Evolutionary conservation across 1,284 basidiomycete genomes (phyloP).

Genomic region (Macrocybe sp.): DNA sequence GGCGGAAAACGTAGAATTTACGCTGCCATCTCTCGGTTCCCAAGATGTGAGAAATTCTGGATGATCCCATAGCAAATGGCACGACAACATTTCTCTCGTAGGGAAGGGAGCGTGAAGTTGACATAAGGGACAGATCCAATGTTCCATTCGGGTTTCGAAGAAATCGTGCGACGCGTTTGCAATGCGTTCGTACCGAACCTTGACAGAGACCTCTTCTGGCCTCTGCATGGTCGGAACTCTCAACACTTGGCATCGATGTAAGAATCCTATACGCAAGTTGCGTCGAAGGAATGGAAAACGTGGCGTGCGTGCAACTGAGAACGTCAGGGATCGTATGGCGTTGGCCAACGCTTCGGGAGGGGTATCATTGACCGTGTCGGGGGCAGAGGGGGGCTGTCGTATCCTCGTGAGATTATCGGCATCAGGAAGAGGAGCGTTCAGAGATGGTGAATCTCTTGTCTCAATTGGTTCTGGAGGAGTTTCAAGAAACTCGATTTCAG

Average conservation of each 20-base stretch:
- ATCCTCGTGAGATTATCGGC: not conserved
- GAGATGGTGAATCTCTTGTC: slow-evolving; percentile 4
- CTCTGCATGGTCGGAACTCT: slow-evolving; percentile 20
- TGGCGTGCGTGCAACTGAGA: slow-evolving; percentile 21
- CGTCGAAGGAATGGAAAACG: slow-evolving; percentile 50
- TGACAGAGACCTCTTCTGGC: slow-evolving; percentile 15
- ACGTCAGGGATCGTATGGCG: slow-evolving; percentile 27
- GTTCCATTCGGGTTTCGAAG: slow-evolving; percentile 17
- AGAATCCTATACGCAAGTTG: slow-evolving; percentile 45
- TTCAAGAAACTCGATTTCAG: slow-evolving; percentile 20
- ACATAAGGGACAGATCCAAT: slow-evolving; percentile 62
- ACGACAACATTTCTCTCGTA: slow-evolving; percentile 43
- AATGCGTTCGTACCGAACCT: slow-evolving; percentile 25
- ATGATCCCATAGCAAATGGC: slow-evolving; percentile 57
- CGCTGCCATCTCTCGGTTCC: slow-evolving; percentile 23
- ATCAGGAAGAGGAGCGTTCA: slow-evolving; percentile 9
- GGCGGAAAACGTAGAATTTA: no score
- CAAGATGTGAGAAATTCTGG: slow-evolving; percentile 37
- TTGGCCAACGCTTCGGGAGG: slow-evolving; percentile 24
- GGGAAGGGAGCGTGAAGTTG: slow-evolving; percentile 42
- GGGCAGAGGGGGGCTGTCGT: no score
- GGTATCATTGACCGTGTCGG: not conserved
- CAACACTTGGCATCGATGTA: slow-evolving; percentile 26
- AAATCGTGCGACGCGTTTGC: slow-evolving; percentile 16
- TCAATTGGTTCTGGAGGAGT: slow-evolving; percentile 18